Base-by-base conservation (phyloP, 2,329 filamentous ascomycete genomes). In the Ophiostoma montium region DNA sequence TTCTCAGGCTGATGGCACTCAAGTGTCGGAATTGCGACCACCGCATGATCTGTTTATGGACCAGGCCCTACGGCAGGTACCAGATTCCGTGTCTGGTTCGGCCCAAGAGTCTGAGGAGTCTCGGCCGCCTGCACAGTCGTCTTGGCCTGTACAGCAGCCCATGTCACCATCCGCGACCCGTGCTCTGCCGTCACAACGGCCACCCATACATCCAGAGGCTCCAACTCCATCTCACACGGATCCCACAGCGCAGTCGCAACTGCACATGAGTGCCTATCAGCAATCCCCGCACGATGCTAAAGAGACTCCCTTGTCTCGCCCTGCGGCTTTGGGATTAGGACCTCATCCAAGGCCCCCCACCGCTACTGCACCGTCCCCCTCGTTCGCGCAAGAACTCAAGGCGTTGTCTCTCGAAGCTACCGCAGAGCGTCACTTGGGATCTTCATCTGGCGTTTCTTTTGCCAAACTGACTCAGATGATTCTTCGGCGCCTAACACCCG, bases 401-500 rank as follows among this genome's bases (percentile, higher is more conserved):
- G 52, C 58, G 0, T 54, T 70, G 2, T 69, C 67, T 0, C 57
- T 70, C 0, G 66, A 70, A 47, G 68, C 67, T 1, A 61, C 66
- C 0, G 68, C 68, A 10, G 68, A 71, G 35, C 60, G 66, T 3
- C 64, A 70, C 51, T 54, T 71, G 5, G 67, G 68, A 2, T 67
- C 67, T 0, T 62, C 67, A 0, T 70, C 69, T 0, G 68, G 68
- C 0, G 49, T 70, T 2, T 67, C 67, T 0, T 70, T 71, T 52
- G 68, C 68, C 6, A 65, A 63, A 33, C 58, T 70, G 12, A 69
- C 66, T 1, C 66, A 70, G 46, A 61, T 60, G 2, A 62, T 70
- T 2, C 60, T 70, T 2, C 61, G 63, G 6, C 63, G 67, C 23
- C 57, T 70, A 6, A 63, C 61, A 3, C 66, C 68, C 5, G 67